Evolutionary conservation across 768 basidiomycete species (phyloP).

Genomic region (Xanthoconium purpureum): DNA sequence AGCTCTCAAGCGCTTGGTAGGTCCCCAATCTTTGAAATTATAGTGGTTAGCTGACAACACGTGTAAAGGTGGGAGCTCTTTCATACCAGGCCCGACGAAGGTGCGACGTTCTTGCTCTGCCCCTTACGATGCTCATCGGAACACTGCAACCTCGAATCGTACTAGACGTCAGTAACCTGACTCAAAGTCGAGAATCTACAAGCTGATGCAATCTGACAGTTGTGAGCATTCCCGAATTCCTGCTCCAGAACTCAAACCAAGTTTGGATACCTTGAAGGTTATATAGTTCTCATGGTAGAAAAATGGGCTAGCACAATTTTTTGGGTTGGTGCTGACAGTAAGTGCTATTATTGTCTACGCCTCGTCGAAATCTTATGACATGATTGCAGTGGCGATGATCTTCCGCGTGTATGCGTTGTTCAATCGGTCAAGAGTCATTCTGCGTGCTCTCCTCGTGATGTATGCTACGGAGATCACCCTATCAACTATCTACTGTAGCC

Average conservation of each 20-base stretch:
- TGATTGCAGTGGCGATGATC: background rate
- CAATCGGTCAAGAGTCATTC: background rate
- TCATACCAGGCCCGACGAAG: background rate
- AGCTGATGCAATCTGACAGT: background rate
- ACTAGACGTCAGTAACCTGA: background rate
- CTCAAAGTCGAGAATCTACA: background rate
- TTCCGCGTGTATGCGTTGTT: background rate
- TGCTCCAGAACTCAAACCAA: too few relatives aligned
- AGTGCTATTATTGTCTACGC: background rate
- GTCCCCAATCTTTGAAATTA: background rate
- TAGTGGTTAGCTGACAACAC: background rate
- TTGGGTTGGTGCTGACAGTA: background rate
- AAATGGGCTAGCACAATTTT: background rate
- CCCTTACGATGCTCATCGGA: too few relatives aligned
- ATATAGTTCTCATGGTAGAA: background rate
- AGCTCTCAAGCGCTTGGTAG: background rate
- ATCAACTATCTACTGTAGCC: background rate
- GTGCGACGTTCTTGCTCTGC: background rate
- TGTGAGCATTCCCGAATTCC: background rate
- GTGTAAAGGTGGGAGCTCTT: background rate
- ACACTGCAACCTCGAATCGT: background rate
- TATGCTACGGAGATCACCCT: background rate
- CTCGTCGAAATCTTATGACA: background rate
- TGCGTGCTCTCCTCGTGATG: background rate
- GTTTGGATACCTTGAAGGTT: background rate